These are phyloP conservation scores for Sphagnum tenellum DNA, from an alignment of 225 moss, liverwort and hornwort genomes.

Conservation along the genomic window DNA sequence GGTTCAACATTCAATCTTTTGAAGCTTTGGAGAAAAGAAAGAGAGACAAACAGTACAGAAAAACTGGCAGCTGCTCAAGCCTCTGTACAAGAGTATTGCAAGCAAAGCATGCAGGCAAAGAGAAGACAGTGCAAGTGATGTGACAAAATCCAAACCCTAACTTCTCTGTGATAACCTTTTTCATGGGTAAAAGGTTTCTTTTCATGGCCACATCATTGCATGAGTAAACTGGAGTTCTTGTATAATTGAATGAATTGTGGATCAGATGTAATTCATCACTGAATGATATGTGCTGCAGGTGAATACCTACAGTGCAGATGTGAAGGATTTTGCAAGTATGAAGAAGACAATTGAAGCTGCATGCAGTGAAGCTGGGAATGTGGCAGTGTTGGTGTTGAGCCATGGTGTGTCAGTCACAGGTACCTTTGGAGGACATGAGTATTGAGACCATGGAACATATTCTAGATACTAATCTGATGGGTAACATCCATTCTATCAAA, in stretches of 20 bases:
- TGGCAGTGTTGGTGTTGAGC: slow-evolving; percentile 67
- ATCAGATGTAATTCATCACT: too few species aligned
- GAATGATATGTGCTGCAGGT: too few species aligned
- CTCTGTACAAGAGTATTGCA: slow-evolving; percentile 29
- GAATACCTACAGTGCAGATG: slow-evolving; percentile 57
- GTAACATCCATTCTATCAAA: slow-evolving; percentile 60
- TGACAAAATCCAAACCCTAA: too few species aligned
- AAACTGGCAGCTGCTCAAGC: slow-evolving; percentile 61
- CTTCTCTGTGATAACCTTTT: too few species aligned
- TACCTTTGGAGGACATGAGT: slow-evolving; percentile 44
- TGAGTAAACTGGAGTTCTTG: too few species aligned
- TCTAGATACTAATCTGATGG: slow-evolving; percentile 79
- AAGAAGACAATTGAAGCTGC: slow-evolving; percentile 47
- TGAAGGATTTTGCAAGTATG: slow-evolving; percentile 50
- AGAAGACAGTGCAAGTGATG: too few species aligned
- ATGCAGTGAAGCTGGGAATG: slow-evolving; percentile 42
- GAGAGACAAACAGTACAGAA: slow-evolving; percentile 35
- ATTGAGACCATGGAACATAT: slow-evolving; percentile 50
- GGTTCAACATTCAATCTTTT: too few species aligned
- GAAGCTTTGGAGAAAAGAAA: too few species aligned
- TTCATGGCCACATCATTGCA: too few species aligned
- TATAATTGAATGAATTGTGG: too few species aligned
- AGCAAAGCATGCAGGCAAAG: too few species aligned
- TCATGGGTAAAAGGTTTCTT: too few species aligned
- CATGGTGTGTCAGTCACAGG: slow-evolving; percentile 55